Evolutionary conservation across 2,329 filamentous ascomycete genomes (phyloP).

Genomic region (Xylaria sp.): DNA sequence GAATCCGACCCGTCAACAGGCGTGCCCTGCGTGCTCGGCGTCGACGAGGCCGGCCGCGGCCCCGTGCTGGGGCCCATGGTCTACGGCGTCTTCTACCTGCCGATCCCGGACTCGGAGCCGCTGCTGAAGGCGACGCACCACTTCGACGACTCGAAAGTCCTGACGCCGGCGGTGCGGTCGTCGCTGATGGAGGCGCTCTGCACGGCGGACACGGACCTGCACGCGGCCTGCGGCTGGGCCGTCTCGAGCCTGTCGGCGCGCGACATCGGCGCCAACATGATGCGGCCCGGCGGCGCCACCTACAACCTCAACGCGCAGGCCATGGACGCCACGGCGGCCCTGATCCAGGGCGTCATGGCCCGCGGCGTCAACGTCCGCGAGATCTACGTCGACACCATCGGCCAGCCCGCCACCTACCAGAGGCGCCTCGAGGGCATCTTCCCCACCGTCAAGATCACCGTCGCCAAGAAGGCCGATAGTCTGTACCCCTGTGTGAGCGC

Average conservation of each 20-base stretch:
- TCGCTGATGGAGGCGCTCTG: slow-evolving; percentile 76
- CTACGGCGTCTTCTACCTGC: slow-evolving; percentile 79
- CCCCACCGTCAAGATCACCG: slow-evolving; percentile 77
- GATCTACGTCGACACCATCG: slow-evolving; percentile 96
- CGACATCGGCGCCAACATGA: slow-evolving; percentile 83
- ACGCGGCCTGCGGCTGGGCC: slow-evolving; percentile 78
- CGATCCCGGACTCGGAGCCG: slow-evolving; percentile 73
- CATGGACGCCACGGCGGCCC: slow-evolving; percentile 86
- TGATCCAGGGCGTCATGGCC: slow-evolving; percentile 81
- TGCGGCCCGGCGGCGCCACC: slow-evolving; percentile 63
- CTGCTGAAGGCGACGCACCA: slow-evolving; percentile 82
- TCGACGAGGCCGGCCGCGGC: slow-evolving; percentile 93
- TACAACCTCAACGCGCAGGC: slow-evolving; percentile 98
- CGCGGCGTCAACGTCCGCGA: slow-evolving; percentile 84
- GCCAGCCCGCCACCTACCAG: slow-evolving; percentile 84
- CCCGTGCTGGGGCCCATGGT: slow-evolving; percentile 89
- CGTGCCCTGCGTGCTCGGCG: slow-evolving; percentile 79
- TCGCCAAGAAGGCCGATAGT: slow-evolving; percentile 91
- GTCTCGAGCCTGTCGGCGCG: slow-evolving; percentile 82
- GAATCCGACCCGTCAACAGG: slow-evolving; percentile 48
- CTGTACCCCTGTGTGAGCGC: slow-evolving; percentile 93
- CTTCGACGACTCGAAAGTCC: slow-evolving; percentile 95
- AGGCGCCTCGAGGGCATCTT: slow-evolving; percentile 85
- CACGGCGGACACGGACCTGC: slow-evolving; percentile 63
- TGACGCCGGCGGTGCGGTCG: slow-evolving; percentile 82